Evolutionary conservation across 2,329 filamentous ascomycete species (phyloP).

Genomic region (Geosmithia putterillii): DNA sequence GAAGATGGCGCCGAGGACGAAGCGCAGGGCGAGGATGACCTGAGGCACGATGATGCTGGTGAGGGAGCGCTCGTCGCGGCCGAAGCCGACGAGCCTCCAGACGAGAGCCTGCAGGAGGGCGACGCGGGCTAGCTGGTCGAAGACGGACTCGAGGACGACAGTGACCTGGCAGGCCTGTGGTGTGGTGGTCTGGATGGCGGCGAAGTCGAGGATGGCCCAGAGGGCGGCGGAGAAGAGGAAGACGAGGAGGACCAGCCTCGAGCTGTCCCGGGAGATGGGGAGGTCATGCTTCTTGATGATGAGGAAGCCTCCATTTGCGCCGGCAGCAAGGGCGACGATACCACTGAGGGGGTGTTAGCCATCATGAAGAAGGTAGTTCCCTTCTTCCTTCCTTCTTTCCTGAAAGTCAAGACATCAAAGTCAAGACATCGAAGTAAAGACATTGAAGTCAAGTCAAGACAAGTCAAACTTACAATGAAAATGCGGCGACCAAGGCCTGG

Average conservation of each 20-base stretch:
- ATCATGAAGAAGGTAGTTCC: background rate
- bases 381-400: no score
- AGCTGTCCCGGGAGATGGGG: constrained; percentile 40
- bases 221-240: constrained; percentile 38
- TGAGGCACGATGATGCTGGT: constrained; percentile 29
- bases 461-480: constrained; percentile 35
- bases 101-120: constrained; percentile 41
- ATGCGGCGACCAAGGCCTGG: constrained; percentile 39
- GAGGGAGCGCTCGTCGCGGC: constrained; percentile 16
- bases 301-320: constrained; percentile 28
- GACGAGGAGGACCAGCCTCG: constrained; percentile 50
- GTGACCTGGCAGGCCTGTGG: constrained; percentile 35
- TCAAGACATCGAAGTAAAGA: background rate
- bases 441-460: background rate
- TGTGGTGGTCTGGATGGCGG: constrained; percentile 32
- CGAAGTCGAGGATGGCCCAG: constrained; percentile 42
- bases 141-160: constrained; percentile 37
- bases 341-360: constrained; percentile 22
- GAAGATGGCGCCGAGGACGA: constrained; percentile 40
- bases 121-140: constrained; percentile 44
- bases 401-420: no score
- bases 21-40: constrained; percentile 30
- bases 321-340: constrained; percentile 39
- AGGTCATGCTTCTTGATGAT: constrained; percentile 34
- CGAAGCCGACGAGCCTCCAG: constrained; percentile 31